These are phyloP conservation scores for Fusarium armeniacum DNA, from an alignment of 2,329 filamentous ascomycete genomes.

Conservation along the genomic window DNA sequence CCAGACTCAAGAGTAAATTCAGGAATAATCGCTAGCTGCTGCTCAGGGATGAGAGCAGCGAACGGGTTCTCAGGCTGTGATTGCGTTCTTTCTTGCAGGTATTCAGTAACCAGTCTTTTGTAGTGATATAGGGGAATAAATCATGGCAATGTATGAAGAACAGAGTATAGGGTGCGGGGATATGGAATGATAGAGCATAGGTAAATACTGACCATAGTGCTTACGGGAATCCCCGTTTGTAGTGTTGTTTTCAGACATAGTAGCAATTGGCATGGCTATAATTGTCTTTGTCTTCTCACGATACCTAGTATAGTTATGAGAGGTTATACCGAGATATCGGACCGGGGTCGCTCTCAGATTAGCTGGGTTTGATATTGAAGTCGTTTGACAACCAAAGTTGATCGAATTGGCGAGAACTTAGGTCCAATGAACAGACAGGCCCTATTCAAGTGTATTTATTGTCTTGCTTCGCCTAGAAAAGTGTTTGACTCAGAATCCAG, in stretches of 20 bases:
- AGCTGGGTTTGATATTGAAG: conserved; percentile 28
- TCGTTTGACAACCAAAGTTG: conserved; percentile 14
- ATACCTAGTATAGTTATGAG: conserved; percentile 19
- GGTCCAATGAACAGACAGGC: conserved; percentile 29
- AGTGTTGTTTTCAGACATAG: conserved; percentile 47
- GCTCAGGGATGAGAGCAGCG: conserved; percentile 85
- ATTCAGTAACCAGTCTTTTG: conserved; percentile 69
- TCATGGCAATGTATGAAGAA: not conserved
- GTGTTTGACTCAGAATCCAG: conserved; percentile 41
- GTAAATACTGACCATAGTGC: conserved; percentile 53
- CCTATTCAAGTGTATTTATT: conserved; percentile 28
- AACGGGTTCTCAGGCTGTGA: conserved; percentile 94
- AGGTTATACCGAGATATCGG: conserved; percentile 30
- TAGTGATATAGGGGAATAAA: conserved; percentile 1
- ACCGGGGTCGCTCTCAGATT: conserved; percentile 27
- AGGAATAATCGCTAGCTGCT: conserved; percentile 87
- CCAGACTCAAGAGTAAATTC: conserved; percentile 95
- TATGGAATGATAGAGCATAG: not conserved
- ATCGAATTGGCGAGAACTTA: conserved; percentile 30
- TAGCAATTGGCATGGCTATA: conserved; percentile 33
- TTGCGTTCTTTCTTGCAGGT: conserved; percentile 73
- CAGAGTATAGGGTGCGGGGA: not conserved
- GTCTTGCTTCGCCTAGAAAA: conserved; percentile 33
- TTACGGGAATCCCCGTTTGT: conserved; percentile 38
- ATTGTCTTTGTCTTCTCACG: conserved; percentile 6